These are phyloP conservation scores for Kwoniella sp. DNA, from an alignment of 768 basidiomycete species.

Conservation along the genomic window DNA sequence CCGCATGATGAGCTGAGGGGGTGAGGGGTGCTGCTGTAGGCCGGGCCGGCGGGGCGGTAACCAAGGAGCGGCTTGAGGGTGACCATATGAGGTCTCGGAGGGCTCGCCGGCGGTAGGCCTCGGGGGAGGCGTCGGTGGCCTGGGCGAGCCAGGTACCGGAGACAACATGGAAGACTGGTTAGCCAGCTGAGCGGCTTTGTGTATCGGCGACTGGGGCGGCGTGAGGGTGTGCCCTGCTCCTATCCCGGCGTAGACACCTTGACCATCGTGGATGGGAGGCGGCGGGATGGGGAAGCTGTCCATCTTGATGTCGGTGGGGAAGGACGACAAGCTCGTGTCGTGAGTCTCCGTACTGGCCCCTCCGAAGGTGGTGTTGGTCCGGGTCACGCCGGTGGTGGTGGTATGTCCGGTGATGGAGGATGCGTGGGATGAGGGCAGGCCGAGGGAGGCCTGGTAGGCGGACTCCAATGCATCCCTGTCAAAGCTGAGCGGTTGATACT, in stretches of 20 bases:
- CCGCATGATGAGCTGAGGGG: conserved; percentile 5
- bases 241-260: conserved; percentile 30
- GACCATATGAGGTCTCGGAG: conserved; percentile 7
- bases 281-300: conserved; percentile 5
- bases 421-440: conserved; percentile 7
- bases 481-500: conserved; percentile 38
- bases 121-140: conserved; percentile 19
- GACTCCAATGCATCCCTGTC: conserved; percentile 35
- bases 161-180: conserved; percentile 17
- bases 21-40: neutral
- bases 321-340: conserved; percentile 10
- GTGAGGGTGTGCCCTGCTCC: conserved; percentile 41
- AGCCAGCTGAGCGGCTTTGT: conserved; percentile 12
- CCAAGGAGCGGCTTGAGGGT: neutral
- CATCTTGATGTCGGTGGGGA: conserved; percentile 19
- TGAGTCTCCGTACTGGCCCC: conserved; percentile 18
- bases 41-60: no score
- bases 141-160: conserved; percentile 9
- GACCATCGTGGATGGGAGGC: neutral
- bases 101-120: conserved; percentile 8
- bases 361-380: neutral
- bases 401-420: conserved; percentile 7
- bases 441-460: conserved; percentile 25
- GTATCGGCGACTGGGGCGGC: conserved; percentile 34
- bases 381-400: neutral